These are phyloP conservation scores for Coriaria nepalensis DNA, from an alignment of 306 rosid genomes.

Conservation along the genomic window DNA sequence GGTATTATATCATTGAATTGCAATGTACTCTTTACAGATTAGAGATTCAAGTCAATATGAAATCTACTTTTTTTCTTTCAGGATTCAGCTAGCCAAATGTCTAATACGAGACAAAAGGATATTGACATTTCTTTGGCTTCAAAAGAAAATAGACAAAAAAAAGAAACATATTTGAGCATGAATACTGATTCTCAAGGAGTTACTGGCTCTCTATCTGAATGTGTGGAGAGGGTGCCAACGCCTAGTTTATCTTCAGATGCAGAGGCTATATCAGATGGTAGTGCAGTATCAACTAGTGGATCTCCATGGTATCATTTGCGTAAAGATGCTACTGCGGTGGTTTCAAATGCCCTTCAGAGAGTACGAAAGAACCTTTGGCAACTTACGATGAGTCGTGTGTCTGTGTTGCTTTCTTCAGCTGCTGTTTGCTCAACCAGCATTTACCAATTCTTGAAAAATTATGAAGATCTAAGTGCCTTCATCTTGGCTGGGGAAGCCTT, in stretches of 20 bases:
- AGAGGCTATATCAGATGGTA: constrained; percentile 42
- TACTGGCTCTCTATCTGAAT: constrained; percentile 26
- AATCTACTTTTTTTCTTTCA: constrained; percentile 23
- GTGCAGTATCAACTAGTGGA: constrained; percentile 51
- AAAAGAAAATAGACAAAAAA: constrained; percentile 26
- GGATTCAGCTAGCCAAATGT: constrained; percentile 39
- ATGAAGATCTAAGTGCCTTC: constrained; percentile 81
- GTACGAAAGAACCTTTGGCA: constrained; percentile 96
- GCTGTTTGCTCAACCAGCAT: constrained; percentile 79
- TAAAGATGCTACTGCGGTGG: constrained; percentile 69
- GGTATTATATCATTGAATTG: too few relatives aligned
- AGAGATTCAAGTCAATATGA: neutral
- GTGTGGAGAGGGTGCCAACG: constrained; percentile 25
- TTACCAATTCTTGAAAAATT: constrained; percentile 90
- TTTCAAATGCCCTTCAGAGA: constrained; percentile 84
- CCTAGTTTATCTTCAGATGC: constrained; percentile 29
- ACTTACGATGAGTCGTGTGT: constrained; percentile 84
- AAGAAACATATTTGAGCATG: constrained; percentile 29
- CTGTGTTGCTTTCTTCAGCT: constrained; percentile 82
- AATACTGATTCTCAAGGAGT: constrained; percentile 12
- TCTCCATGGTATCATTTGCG: constrained; percentile 94
- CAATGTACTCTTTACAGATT: neutral
- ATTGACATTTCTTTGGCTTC: constrained; percentile 23
- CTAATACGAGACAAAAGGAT: constrained; percentile 27
- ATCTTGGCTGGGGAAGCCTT: constrained; percentile 96